Evolutionary conservation across 2,329 filamentous ascomycete species (phyloP), one percentile per base, ranked within the genome.

Genomic region (Aspergillus sp.): DNA sequence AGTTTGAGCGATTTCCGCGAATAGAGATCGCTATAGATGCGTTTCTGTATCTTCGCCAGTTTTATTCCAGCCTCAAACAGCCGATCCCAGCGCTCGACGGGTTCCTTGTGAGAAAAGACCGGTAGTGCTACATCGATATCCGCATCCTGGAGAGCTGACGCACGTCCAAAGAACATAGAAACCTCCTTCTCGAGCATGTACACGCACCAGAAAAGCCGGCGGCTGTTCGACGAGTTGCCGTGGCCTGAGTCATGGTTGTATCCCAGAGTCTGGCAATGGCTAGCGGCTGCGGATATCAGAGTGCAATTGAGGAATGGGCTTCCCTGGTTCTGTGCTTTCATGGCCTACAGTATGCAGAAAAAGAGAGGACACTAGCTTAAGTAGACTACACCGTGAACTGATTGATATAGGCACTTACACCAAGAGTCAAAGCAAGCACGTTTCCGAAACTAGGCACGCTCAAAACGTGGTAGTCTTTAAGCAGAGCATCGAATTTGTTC

Each of bases 381-480:
- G 41, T 44, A n/a, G 27, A 31, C 14, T 12, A 39, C 39, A 31
- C n/a, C 12, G 12, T 50, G 23, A n/a, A 37, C 14, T 37, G 27
- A 37, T 14, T 45, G n/a, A 14, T 54, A 6, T 9, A 15, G n/a
- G 17, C 5, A 60, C 64, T 52, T 55, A 69, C 66, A 5, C 64
- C 66, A 56, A 68, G 55, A 11, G 54, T 57, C 44, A 69, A 55
- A 14, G 62, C 62, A n/a, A 66, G 50, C 15, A 67, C 57, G 33
- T 64, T 68, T 14, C 67, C 65, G 39, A 66, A 64, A 23, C 58
- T 64, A 12, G 67, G 64, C n/a, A 63, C 53, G 19, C 55, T 51
- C 4, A 66, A 40, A 6, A 69, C 58, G 12, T 66, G 62, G 39
- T 62, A 65, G n/a, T 53, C 62, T 46, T 68, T 61, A 14, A 68